These are phyloP conservation scores for Closterium sp. DNA, from an alignment of 139 green algal species.

Conservation along the genomic window DNA sequence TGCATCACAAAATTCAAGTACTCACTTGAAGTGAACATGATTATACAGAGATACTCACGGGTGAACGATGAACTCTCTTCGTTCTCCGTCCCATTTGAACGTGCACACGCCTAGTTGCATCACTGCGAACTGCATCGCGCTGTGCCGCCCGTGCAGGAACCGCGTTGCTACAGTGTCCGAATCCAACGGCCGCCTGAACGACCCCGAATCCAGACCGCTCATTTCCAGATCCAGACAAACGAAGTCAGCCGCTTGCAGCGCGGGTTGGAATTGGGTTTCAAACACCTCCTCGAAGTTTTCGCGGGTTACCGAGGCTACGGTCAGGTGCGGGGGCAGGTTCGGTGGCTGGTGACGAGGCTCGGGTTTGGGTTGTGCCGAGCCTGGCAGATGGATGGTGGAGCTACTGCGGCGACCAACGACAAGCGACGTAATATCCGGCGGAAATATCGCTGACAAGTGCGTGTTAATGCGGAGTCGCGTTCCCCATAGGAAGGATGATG, in stretches of 20 bases:
- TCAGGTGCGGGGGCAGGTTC: not conserved
- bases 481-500: not conserved
- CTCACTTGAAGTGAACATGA: too few species aligned
- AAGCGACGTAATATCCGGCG: not conserved
- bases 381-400: not conserved
- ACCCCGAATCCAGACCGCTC: constrained; percentile 19
- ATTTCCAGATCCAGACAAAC: constrained; percentile 38
- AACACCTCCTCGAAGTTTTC: constrained; percentile 15
- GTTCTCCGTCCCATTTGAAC: constrained; percentile 6
- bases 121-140: constrained; percentile 20
- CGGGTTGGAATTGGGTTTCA: not conserved
- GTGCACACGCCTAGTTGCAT: constrained; percentile 25
- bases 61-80: not conserved
- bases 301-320: not conserved
- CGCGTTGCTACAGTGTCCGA: constrained; percentile 29
- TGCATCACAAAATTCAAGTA: too few species aligned
- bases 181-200: constrained; percentile 16
- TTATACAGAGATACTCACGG: not conserved
- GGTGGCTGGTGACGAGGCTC: not conserved
- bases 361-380: not conserved
- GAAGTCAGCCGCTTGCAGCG: constrained; percentile 20
- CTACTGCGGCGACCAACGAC: not conserved
- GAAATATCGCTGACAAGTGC: not conserved
- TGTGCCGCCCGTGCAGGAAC: constrained; percentile 24
- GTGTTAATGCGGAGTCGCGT: not conserved